Evolutionary conservation across 257 asterid species (phyloP), one percentile per base, ranked within the genome.

Genomic region (Fraxinus americana): DNA sequence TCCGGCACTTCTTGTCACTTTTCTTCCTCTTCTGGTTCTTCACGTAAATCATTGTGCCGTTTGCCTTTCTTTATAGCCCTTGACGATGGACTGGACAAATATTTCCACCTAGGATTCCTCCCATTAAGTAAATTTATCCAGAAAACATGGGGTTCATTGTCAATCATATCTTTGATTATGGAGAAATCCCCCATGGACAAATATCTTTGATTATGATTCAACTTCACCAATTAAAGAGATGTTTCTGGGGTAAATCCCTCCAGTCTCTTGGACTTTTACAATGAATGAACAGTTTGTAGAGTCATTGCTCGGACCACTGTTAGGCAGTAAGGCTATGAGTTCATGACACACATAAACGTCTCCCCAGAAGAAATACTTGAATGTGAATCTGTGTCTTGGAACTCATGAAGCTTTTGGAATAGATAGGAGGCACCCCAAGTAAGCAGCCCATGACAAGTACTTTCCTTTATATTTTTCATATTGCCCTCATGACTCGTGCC

Each of bases 341-440:
- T 92, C 91, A 68, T 50, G 81, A 39, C 85, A 77, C 61, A 90
- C 91, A 82, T 52, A 79, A 75, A 81, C 52, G 88, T 73, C 71
- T 78, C 75, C 61, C 73, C 85, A 71, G 67, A 23, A 70, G 84
- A 75, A 41, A 70, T 27, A 21, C 29, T 21, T 25, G 89, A 77
- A 52, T 75, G 14, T 43, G 59, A 36, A 59, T 82, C 81, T n/a
- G 59, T 39, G 52, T 61, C 78, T 74, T 79, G 78, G 75, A 78
- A 81, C 72, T 67, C 76, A 13, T 88, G 86, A 67, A 88, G 87
- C 88, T 78, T 83, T 1, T 80, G 38, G 79, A 92, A 89, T 38
- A 85, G 87, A 77, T 50, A 74, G 54, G 79, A 80, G 76, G 91
- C 89, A 35, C 91, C 92, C 97, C 92, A 90, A 73, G 75, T 70